A percentile compares a stretch with the other conserved stretches of the same genome.
Evolutionary conservation across 495 filamentous ascomycete species (phyloP).

Genomic region (Friedmanniomyces simplex): DNA sequence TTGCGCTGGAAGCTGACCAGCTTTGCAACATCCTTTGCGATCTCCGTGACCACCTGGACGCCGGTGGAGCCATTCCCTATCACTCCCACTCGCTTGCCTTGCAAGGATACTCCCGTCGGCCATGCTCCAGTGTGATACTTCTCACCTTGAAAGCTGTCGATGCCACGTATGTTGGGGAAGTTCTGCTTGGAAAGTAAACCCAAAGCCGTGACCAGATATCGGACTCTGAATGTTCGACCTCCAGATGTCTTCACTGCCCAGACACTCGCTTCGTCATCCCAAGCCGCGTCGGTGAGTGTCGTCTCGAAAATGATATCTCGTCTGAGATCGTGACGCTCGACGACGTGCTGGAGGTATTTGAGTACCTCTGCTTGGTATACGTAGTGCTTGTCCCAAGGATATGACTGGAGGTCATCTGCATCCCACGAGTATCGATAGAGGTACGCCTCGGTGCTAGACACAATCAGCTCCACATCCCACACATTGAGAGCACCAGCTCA

Average conservation of each 20-base stretch:
- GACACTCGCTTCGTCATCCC: conserved; percentile 17
- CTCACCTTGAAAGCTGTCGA: conserved; percentile 31
- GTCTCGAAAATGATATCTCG: conserved; percentile 25
- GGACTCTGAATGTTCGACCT: conserved; percentile 14
- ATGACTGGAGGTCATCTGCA: conserved; percentile 8
- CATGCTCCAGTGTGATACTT: conserved; percentile 44
- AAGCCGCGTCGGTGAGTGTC: conserved; percentile 18
- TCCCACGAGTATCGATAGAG: conserved; percentile 19
- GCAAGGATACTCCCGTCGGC: conserved; percentile 26
- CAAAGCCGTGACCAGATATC: conserved; percentile 26
- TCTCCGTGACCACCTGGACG: conserved; percentile 17
- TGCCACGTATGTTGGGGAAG: conserved; percentile 27
- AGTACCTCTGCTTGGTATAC: conserved; percentile 5
- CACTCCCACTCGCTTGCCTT: conserved; percentile 14
- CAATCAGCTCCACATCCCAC: neutral
- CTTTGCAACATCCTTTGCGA: conserved; percentile 9
- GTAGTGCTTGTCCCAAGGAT: conserved; percentile 8
- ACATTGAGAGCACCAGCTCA: too few relatives aligned
- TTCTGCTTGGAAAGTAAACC: conserved; percentile 25
- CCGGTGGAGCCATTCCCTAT: conserved; percentile 17
- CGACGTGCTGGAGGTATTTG: conserved; percentile 29
- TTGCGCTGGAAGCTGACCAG: conserved; percentile 17
- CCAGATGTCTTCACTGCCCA: conserved; percentile 21
- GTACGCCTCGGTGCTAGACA: conserved; percentile 10
- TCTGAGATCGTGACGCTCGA: conserved; percentile 22